These are phyloP conservation scores for Globisporangium barbulae DNA, from an alignment of 352 stramenopile genomes.

Conservation along the genomic window DNA sequence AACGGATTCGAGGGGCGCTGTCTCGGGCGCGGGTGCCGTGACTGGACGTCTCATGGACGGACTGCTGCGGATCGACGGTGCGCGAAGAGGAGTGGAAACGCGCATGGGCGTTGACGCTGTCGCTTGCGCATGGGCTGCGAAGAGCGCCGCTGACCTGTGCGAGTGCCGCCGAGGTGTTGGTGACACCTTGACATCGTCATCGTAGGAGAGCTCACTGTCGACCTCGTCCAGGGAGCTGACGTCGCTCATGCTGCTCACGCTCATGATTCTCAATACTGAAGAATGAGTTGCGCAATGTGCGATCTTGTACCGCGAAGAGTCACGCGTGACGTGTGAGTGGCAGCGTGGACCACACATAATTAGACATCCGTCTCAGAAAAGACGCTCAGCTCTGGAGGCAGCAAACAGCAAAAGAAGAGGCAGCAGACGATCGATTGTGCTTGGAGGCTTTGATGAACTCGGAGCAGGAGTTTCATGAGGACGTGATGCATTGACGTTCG, in stretches of 20 bases:
- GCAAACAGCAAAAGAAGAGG: background rate
- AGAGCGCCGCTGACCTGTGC: background rate
- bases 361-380: background rate
- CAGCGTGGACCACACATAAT: conserved; percentile 1
- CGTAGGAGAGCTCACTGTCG: conserved; percentile 10
- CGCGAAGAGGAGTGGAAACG: background rate
- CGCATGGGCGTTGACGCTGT: background rate
- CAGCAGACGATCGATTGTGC: too few species aligned
- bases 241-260: conserved; percentile 2
- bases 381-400: background rate
- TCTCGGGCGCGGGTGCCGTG: background rate
- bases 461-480: background rate
- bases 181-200: conserved; percentile 7
- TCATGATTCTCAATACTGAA: background rate
- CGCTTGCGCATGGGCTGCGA: background rate
- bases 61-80: background rate
- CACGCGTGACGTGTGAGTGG: background rate
- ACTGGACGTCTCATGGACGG: conserved; percentile 6
- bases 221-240: conserved; percentile 15
- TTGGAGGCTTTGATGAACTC: background rate
- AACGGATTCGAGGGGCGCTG: background rate
- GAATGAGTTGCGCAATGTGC: background rate
- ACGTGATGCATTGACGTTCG: conserved; percentile 6
- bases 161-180: conserved; percentile 1
- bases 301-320: conserved; percentile 8